These are phyloP conservation scores for Rubia yunnanensis DNA, from an alignment of 257 asterid genomes.

Conservation along the genomic window DNA sequence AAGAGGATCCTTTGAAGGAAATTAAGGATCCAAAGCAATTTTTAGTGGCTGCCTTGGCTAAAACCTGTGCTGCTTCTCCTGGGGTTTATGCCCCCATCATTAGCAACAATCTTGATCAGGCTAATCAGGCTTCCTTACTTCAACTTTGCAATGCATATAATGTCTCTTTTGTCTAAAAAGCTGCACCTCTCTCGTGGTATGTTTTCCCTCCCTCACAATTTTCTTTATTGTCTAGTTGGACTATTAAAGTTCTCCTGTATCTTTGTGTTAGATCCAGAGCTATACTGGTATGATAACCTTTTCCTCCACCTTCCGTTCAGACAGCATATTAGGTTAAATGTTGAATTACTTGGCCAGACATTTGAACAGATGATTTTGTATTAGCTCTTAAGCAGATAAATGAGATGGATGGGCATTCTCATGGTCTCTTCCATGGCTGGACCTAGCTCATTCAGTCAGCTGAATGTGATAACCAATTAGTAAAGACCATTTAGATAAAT, in stretches of 20 bases:
- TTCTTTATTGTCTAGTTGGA: background rate
- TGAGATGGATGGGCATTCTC: background rate
- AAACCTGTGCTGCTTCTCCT: constrained; percentile 58
- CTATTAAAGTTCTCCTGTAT: background rate
- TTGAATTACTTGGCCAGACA: background rate
- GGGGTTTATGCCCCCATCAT: constrained; percentile 54
- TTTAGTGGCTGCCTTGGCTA: constrained; percentile 61
- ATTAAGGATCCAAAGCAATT: constrained; percentile 79
- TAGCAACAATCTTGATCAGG: constrained; percentile 49
- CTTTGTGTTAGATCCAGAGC: background rate
- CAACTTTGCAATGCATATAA: constrained; percentile 63
- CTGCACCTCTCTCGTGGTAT: constrained; percentile 25
- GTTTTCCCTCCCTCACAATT: background rate
- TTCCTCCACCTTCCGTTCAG: background rate
- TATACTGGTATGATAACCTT: background rate
- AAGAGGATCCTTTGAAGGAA: constrained; percentile 75
- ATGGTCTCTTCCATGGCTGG: background rate
- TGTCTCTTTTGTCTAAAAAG: constrained; percentile 47
- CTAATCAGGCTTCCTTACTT: constrained; percentile 69
- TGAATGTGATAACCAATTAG: background rate
- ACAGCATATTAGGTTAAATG: background rate
- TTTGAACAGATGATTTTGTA: background rate
- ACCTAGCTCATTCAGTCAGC: background rate
- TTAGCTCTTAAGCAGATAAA: too few relatives aligned
- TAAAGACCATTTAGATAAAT: background rate